A percentile compares a stretch with the other conserved stretches of the same genome.
Evolutionary conservation across 495 filamentous ascomycete genomes (phyloP).

Genomic region (Geoglossum glabrum): DNA sequence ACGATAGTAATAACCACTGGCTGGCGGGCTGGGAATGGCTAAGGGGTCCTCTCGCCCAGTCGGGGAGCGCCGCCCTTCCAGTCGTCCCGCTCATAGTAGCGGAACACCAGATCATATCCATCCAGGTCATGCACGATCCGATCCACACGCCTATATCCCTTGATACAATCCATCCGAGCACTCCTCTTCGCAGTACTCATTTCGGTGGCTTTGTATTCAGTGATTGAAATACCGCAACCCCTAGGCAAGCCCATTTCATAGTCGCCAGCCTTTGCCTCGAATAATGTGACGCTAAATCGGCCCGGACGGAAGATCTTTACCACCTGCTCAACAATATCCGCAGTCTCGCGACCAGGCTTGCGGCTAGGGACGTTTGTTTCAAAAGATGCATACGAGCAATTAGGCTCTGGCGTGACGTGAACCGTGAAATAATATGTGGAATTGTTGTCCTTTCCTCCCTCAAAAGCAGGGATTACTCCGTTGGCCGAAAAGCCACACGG

Average conservation of each 20-base stretch:
- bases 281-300: conserved; percentile 90
- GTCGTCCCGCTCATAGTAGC: conserved; percentile 83
- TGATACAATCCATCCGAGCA: conserved; percentile 59
- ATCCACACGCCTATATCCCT: conserved; percentile 78
- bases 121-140: conserved; percentile 95
- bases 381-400: conserved; percentile 97
- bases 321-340: conserved; percentile 80
- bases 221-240: conserved; percentile 14
- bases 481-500: conserved; percentile 98
- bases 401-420: conserved; percentile 91
- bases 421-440: conserved; percentile 94
- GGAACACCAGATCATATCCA: conserved; percentile 92
- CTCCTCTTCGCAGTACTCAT: conserved; percentile 29
- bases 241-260: conserved; percentile 10
- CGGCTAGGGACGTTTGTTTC: conserved; percentile 95
- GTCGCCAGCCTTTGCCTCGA: conserved; percentile 56
- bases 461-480: conserved; percentile 72
- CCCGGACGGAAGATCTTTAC: conserved; percentile 90
- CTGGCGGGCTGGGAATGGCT: too few relatives aligned
- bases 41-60: conserved; percentile 35
- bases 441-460: conserved; percentile 22
- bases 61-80: conserved; percentile 66
- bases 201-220: conserved; percentile 23
- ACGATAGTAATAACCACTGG: not conserved
- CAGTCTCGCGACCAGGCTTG: conserved; percentile 71